Evolutionary conservation across 2,329 filamentous ascomycete genomes (phyloP), one percentile per base, ranked within the genome.

Genomic region (Colletotrichum sp.): DNA sequence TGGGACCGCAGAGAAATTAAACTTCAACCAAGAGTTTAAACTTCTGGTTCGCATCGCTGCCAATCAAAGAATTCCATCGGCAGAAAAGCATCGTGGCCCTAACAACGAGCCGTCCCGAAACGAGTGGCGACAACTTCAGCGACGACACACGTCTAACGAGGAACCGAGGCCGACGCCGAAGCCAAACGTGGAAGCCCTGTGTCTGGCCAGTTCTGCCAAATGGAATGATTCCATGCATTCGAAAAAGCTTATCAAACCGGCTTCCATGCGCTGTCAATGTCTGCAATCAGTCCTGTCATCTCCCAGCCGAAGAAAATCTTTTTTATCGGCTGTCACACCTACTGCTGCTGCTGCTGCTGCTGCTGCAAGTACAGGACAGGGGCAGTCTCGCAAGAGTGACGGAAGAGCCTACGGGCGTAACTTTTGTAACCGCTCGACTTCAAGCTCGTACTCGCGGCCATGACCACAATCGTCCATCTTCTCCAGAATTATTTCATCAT

Each of bases 391-490:
- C 15, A 72, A 25, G 13, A 44, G 25, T 52, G 19, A 13, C 34
- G 30, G 34, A 27, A n/a, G 16, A 57, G 27, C 30, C 59, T 71
- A 74, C 71, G 71, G 39, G 30, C 67, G 71, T 59, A 70, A 57
- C 16, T 71, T 39, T 12, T 27, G 19, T 32, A 61, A 22, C 39
- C 61, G 39, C 32, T 55, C 13, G 28, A 71, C 25, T 67, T 61
- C 19, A n/a, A 63, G 60, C 61, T 75, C 72, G 72, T 75, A 75
- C 72, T 75, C 68, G 55, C 69, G 63, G 64, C 69, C 57, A 72
- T 68, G 55, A 68, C 73, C 69, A 55, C 28, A 64, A 64, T 60
- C 19, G 44, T 63, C 44, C 34, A 28, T 30, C 28, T 52, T 68
- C 57, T 64, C 55, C 55, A 72, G 44, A 64, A 61, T 64, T 34